Evolutionary conservation across 225 moss, liverwort and hornwort species (phyloP).

Genomic region (Straminergon stramineum): DNA sequence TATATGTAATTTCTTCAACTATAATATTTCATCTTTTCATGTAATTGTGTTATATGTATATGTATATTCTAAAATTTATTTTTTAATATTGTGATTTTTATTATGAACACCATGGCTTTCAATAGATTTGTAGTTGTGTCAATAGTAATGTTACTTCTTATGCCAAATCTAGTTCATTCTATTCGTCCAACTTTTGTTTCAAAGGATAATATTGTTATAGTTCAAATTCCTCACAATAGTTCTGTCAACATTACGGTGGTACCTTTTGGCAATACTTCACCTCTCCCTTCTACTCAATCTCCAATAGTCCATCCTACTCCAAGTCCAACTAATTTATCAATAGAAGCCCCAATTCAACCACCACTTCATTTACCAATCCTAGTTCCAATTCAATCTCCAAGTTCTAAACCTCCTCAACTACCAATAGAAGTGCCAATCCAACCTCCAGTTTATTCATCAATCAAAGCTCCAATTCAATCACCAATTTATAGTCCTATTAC

Average conservation of each 20-base stretch:
- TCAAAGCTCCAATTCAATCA: no score
- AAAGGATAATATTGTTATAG: not conserved
- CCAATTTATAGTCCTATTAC: not conserved
- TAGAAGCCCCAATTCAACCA: not conserved
- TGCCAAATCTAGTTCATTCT: not conserved
- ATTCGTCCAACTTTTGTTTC: not conserved
- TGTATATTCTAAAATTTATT: not conserved
- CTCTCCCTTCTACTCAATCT: not conserved
- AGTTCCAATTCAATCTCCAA: not conserved
- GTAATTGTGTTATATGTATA: not conserved
- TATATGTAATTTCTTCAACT: not conserved
- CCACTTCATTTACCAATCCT: not conserved
- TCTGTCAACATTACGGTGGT: not conserved
- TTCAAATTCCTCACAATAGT: not conserved
- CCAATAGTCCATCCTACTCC: not conserved
- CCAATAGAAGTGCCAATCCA: not conserved
- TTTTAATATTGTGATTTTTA: not conserved
- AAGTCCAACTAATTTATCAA: not conserved
- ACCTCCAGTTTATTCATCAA: not conserved
- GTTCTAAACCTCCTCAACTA: no score
- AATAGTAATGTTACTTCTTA: not conserved
- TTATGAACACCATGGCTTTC: not conserved
- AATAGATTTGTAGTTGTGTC: not conserved
- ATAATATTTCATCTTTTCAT: no score
- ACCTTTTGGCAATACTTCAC: not conserved